Conservation (phyloP, 306 rosid genomes). For the Sesbania bispinosa region DNA sequence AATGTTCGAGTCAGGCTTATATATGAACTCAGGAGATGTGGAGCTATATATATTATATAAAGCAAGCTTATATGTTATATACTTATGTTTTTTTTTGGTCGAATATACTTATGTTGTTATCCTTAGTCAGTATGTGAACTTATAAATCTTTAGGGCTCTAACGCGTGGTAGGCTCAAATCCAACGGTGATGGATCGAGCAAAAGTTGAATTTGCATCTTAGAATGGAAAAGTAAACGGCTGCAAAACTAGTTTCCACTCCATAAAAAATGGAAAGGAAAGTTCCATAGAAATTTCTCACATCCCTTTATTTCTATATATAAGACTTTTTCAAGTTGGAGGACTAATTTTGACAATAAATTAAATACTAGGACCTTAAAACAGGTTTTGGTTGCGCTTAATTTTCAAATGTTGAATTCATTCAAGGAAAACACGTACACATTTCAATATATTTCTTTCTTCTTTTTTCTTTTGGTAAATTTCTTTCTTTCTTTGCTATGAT, state of each 20-base stretch:
- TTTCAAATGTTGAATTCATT: background rate
- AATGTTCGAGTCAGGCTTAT: background rate
- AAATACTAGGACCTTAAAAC: background rate
- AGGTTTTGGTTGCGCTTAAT: background rate
- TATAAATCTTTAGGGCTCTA: no score
- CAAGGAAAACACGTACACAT: background rate
- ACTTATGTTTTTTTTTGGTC: no score
- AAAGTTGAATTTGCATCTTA: conserved; percentile 14
- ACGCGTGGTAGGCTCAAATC: background rate
- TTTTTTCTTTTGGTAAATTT: background rate
- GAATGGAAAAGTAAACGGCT: background rate
- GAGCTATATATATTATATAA: background rate
- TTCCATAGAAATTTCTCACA: conserved; percentile 7
- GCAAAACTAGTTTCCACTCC: background rate
- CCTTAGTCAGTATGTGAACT: no score
- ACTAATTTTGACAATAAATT: background rate
- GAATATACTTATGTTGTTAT: background rate
- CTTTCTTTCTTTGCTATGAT: background rate
- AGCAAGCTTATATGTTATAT: background rate
- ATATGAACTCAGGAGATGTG: background rate
- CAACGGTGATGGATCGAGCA: background rate
- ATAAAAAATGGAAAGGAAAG: background rate
- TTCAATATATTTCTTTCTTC: background rate
- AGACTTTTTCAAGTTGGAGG: background rate
- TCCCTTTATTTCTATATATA: background rate